A percentile compares a stretch with the other conserved stretches of the same genome.
Conservation (phyloP, 179 eudicot species). For the Monotropa hypopitys region DNA sequence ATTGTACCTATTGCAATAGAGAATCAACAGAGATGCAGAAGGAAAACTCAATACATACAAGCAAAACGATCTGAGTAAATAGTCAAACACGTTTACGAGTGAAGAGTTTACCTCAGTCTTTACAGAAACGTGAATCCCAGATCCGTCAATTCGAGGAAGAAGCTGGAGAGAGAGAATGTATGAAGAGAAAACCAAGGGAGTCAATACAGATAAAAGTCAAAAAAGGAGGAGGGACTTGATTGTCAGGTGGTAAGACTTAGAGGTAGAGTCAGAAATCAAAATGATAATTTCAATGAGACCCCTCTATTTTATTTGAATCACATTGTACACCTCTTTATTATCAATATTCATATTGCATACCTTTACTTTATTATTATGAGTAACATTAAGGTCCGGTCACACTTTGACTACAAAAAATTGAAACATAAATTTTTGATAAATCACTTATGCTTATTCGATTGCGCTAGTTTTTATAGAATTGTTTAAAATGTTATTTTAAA, state of each 20-base stretch:
- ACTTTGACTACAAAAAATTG: too few species aligned
- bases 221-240: not conserved
- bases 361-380: too few species aligned
- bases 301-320: too few species aligned
- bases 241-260: not conserved
- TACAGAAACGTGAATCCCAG: not conserved
- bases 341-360: too few species aligned
- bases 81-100: not conserved
- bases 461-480: too few species aligned
- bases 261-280: too few species aligned
- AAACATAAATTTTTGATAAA: too few species aligned
- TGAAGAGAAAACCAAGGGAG: not conserved
- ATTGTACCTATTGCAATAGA: not conserved
- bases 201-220: not conserved
- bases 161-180: not conserved
- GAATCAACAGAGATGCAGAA: not conserved
- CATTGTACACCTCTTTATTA: too few species aligned
- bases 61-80: not conserved
- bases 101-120: not conserved
- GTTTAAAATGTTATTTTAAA: too few species aligned
- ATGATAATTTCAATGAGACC: too few species aligned
- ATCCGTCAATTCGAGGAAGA: conserved; percentile 1
- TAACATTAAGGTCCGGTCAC: too few species aligned
- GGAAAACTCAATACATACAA: not conserved
- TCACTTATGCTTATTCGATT: too few species aligned